Conservation (phyloP, 345 rosid genomes). For the Euclidium syriacum region DNA sequence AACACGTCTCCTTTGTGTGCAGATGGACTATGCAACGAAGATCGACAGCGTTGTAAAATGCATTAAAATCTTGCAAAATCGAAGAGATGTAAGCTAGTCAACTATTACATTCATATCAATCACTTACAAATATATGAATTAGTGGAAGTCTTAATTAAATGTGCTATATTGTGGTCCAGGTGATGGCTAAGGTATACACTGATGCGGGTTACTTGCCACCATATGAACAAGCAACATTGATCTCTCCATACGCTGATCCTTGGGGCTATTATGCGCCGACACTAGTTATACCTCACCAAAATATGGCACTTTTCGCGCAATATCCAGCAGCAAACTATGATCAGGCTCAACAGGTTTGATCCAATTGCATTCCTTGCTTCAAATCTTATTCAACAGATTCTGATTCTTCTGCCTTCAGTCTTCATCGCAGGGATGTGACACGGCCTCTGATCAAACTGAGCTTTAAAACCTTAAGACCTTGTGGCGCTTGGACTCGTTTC, state of each 20-base stretch:
- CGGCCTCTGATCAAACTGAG: neutral
- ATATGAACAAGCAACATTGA: constrained; percentile 14
- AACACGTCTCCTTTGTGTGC: neutral
- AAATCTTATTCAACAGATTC: neutral
- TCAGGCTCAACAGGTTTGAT: constrained; percentile 17
- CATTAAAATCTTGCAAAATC: neutral
- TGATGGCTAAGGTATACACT: constrained; percentile 10
- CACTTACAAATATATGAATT: neutral
- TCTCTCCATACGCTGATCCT: constrained; percentile 8
- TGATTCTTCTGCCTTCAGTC: neutral
- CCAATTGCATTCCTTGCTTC: neutral
- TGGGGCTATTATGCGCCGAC: constrained; percentile 14
- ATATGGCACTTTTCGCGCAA: neutral
- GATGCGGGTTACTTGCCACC: neutral
- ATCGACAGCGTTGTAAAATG: constrained; percentile 4
- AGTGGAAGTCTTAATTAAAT: neutral
- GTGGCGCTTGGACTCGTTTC: neutral
- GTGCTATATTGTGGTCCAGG: neutral
- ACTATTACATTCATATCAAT: no score
- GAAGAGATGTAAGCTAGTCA: neutral
- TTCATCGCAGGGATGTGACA: neutral
- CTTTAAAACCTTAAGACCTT: neutral
- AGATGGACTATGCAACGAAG: constrained; percentile 13
- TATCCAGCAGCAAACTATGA: no score
- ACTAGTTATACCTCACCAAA: constrained; percentile 8